phyloP scores from a whole-genome alignment of 2,329 filamentous ascomycete genomes.

The Paracamarosporium sp. region DNA sequence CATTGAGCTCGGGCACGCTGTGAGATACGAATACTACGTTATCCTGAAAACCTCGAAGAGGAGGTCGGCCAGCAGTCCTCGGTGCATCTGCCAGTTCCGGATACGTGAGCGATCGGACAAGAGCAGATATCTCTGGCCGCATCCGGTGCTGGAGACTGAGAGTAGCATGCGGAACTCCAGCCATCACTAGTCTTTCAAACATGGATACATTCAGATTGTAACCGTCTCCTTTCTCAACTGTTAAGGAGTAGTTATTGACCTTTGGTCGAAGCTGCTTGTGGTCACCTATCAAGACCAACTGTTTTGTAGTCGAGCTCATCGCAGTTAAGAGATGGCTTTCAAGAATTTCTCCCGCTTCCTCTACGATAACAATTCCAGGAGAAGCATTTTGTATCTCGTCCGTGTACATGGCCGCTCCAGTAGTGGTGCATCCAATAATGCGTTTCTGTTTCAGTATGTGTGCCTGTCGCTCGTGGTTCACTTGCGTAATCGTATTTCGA shows the following conservation, averaged over 20 bases:
- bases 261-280: conserved; percentile 77
- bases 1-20: conserved; percentile 57
- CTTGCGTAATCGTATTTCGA: conserved; percentile 47
- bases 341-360: conserved; percentile 77
- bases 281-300: conserved; percentile 75
- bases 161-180: conserved; percentile 61
- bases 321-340: conserved; percentile 72
- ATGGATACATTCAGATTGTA: conserved; percentile 72
- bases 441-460: conserved; percentile 52
- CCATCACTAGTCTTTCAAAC: conserved; percentile 70
- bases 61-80: conserved; percentile 55
- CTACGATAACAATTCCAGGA: conserved; percentile 69
- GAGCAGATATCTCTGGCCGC: conserved; percentile 69
- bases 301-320: conserved; percentile 61
- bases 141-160: conserved; percentile 72
- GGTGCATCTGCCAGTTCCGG: conserved; percentile 64
- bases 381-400: conserved; percentile 60
- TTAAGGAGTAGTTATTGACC: conserved; percentile 65
- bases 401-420: conserved; percentile 68
- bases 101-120: conserved; percentile 67
- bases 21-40: conserved; percentile 74
- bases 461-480: conserved; percentile 33
- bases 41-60: conserved; percentile 63
- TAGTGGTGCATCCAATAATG: conserved; percentile 76
- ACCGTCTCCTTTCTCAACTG: conserved; percentile 68